Evolutionary conservation across 345 rosid genomes (phyloP).

Genomic region (Murraya koenigii): DNA sequence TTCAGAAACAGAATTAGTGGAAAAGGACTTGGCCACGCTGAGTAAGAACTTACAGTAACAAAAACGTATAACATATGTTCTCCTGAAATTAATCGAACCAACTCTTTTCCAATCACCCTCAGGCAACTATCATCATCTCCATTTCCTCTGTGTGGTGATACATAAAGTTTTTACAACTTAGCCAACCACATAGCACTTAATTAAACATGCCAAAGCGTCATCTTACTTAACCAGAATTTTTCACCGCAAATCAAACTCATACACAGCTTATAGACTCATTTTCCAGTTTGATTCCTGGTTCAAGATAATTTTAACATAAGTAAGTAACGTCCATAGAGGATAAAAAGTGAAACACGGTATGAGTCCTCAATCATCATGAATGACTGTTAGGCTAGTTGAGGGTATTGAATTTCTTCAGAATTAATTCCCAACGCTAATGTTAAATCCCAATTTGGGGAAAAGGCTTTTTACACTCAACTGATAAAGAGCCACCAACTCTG

Average conservation of each 20-base stretch:
- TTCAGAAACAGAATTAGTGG: constrained; percentile 2
- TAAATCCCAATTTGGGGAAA: no score
- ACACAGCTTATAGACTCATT: neutral
- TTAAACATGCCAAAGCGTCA: neutral
- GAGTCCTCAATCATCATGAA: neutral
- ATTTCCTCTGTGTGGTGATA: neutral
- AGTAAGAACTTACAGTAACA: neutral
- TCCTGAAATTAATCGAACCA: neutral
- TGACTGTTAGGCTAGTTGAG: neutral
- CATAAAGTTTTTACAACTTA: neutral
- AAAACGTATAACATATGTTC: neutral
- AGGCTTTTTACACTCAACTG: constrained; percentile 27
- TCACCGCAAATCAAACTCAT: neutral
- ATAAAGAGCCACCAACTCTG: constrained; percentile 58
- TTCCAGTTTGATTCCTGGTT: neutral
- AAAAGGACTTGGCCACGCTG: neutral
- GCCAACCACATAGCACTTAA: neutral
- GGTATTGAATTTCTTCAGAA: neutral
- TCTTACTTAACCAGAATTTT: neutral
- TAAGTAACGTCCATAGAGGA: neutral
- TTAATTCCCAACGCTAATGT: neutral
- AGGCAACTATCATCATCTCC: no score
- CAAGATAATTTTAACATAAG: neutral
- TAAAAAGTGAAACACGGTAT: neutral
- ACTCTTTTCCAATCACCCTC: neutral